phyloP scores from a whole-genome alignment of 495 filamentous ascomycete genomes.

The Penicillium daleae region DNA sequence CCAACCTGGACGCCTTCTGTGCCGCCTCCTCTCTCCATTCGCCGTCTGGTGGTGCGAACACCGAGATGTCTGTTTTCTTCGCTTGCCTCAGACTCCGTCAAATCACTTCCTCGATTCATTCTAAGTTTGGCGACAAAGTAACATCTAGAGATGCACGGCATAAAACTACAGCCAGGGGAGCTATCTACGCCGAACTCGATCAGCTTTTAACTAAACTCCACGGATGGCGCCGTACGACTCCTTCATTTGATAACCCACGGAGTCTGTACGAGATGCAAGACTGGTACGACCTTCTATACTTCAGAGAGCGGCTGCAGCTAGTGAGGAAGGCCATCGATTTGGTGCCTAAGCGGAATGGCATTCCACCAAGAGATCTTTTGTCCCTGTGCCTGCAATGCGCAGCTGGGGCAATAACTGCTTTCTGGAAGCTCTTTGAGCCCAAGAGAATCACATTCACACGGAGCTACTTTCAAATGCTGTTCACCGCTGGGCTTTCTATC shows the following conservation, averaged over 20 bases:
- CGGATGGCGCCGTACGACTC: slow-evolving; percentile 26
- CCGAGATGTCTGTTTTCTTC: slow-evolving; percentile 33
- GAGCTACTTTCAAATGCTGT: slow-evolving; percentile 38
- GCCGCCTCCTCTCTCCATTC: slow-evolving; percentile 6
- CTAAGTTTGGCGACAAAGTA: slow-evolving; percentile 19
- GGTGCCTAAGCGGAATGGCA: slow-evolving; percentile 27
- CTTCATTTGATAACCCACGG: slow-evolving; percentile 21
- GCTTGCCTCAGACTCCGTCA: slow-evolving; percentile 29
- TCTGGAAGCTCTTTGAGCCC: slow-evolving; percentile 29
- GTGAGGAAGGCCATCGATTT: slow-evolving; percentile 34
- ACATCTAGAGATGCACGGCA: not conserved
- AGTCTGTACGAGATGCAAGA: slow-evolving; percentile 33
- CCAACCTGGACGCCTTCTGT: slow-evolving; percentile 25
- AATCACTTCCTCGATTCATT: slow-evolving; percentile 33
- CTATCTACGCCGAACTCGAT: slow-evolving; percentile 28
- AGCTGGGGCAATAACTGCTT: slow-evolving; percentile 21
- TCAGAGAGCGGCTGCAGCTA: slow-evolving; percentile 28
- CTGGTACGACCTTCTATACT: slow-evolving; percentile 32
- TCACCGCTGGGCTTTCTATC: slow-evolving; percentile 31
- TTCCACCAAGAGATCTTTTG: slow-evolving; percentile 29
- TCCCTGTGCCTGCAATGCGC: slow-evolving; percentile 28
- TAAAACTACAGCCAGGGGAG: slow-evolving; percentile 14
- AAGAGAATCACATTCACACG: slow-evolving; percentile 32
- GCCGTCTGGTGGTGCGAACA: not conserved
- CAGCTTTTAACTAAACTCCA: slow-evolving; percentile 26